Evolutionary conservation across 2,329 filamentous ascomycete genomes (phyloP), one percentile per base, ranked within the genome.

Genomic region (Phoma herbarum): DNA sequence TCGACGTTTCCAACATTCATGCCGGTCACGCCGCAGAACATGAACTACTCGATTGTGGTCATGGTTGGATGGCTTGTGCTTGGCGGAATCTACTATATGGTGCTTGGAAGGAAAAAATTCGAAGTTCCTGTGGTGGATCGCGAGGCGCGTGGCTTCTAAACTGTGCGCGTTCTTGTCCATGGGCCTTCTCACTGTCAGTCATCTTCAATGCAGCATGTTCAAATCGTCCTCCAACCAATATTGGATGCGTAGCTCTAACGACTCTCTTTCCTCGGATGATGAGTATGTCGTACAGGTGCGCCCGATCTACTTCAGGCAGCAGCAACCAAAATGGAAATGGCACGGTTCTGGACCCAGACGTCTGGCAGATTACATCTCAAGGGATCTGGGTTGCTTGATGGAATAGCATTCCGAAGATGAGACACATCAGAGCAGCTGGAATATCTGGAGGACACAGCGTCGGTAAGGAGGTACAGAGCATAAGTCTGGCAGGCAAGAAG

Each of bases 21-120:
- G 65, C 82, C 80, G 0, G 78, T 81, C 0, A 79, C 77, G 1
- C 56, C 75, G 0, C 71, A 78, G 33, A 80, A 76, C 16, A 83
- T 84, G 80, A 84, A 83, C 42, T 83, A 83, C 54, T 75, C 76
- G 0, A 73, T 74, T 31, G 79, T 81, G 0, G 79, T 83, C 0
- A 65, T 82, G 63, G 69, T 69, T 3, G 80, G 75, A 0, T 82
- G 79, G 79, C 49, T 77, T 0, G 25, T 72, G 0, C 68, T 77
- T 29, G 78, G 79, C 0, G 65, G 67, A 0, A 28, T 70, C 2
- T 81, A 78, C 37, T 82, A 79, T 39, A 49, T 70, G 28, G 23
- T 61, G 0, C 58, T 53, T 29, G 73, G 70, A n/a, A 63, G 64
- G 35, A 57, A 60, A 45, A 62, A 62, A 44, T 76, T 73, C 52